phyloP scores from a whole-genome alignment of 169 alveolate genomes.

The Hepatocystis sp. region DNA sequence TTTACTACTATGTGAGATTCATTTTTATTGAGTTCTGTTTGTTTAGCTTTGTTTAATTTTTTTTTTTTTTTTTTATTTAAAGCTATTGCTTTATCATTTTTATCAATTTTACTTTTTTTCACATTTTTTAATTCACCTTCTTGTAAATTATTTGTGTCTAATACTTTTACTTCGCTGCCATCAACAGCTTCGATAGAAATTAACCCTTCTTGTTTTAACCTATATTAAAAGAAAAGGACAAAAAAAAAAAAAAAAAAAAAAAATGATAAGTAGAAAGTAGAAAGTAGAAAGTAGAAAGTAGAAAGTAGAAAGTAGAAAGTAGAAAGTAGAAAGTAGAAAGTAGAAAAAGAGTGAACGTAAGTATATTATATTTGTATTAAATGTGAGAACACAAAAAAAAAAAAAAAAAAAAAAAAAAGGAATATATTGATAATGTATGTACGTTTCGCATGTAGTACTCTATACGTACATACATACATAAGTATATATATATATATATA shows the following conservation, averaged over 20 bases:
- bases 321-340: neutral
- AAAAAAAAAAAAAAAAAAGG: constrained; percentile 9
- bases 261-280: neutral
- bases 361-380: neutral
- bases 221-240: neutral
- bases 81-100: neutral
- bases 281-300: neutral
- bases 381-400: neutral
- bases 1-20: constrained; percentile 5
- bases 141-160: constrained; percentile 15
- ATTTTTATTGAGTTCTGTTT: neutral
- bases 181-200: constrained; percentile 43
- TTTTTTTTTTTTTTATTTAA: constrained; percentile 1
- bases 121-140: neutral
- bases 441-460: too few species aligned
- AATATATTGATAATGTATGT: too few species aligned
- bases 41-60: constrained; percentile 2
- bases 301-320: neutral
- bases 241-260: neutral
- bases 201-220: constrained; percentile 55
- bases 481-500: too few species aligned
- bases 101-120: neutral
- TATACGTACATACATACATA: too few species aligned
- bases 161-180: constrained; percentile 12
- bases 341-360: neutral